phyloP scores from a whole-genome alignment of 75 land plant genomes.

The Sequoia sempervirens region DNA sequence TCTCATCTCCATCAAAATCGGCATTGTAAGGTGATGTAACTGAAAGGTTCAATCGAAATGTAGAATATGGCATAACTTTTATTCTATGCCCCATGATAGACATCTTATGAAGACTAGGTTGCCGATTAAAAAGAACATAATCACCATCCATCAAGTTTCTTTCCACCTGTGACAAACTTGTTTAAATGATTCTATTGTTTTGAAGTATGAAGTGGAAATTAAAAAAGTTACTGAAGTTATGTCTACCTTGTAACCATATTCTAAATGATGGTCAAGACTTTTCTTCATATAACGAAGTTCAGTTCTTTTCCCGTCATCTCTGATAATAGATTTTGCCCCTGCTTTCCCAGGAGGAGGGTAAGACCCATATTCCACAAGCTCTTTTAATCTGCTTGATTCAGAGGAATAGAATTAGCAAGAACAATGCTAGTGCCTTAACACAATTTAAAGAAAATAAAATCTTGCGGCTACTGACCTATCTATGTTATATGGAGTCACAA shows the following conservation, averaged over 20 bases:
- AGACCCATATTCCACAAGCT: constrained; percentile 97
- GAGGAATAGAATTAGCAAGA: not conserved
- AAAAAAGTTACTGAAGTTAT: not conserved
- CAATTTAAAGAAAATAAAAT: not conserved
- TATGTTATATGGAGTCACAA: constrained; percentile 98
- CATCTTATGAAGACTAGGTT: constrained; percentile 99
- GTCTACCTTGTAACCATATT: constrained; percentile 85
- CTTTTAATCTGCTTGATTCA: constrained; percentile 68
- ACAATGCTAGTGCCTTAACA: not conserved
- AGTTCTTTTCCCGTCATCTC: constrained; percentile 95
- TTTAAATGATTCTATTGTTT: not conserved
- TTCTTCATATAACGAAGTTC: constrained; percentile 92
- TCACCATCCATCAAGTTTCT: constrained; percentile 95
- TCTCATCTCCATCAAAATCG: constrained; percentile 99
- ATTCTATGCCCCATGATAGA: constrained; percentile 99
- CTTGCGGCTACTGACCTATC: constrained; percentile 48
- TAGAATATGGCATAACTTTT: constrained; percentile 98
- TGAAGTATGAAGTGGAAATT: not conserved
- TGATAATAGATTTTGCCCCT: constrained; percentile 90
- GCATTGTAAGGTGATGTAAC: constrained; percentile 99
- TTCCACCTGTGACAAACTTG: constrained; percentile 69
- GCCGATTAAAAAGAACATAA: constrained; percentile 94
- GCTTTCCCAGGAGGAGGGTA: constrained; percentile 99
- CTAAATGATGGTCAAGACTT: constrained; percentile 96
- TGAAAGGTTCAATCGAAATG: constrained; percentile 92